phyloP scores from a whole-genome alignment of 78 protist genomes.

The Cyanophora paradoxa region DNA sequence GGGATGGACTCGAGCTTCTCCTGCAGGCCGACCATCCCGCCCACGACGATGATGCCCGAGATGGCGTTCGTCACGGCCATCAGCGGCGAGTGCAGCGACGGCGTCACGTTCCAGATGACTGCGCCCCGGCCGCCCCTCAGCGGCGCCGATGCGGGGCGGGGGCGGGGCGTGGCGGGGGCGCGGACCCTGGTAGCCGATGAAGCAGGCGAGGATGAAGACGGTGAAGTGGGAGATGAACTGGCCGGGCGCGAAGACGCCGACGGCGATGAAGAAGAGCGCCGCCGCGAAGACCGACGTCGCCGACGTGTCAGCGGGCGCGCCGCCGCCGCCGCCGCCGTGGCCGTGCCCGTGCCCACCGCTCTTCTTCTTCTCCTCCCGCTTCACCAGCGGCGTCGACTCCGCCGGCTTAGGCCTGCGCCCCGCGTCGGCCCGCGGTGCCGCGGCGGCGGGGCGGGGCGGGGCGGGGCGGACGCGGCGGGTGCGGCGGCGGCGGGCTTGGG shows the following conservation, averaged over 20 bases:
- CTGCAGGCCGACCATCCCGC: constrained; percentile 73
- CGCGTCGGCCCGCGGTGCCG: too few relatives aligned
- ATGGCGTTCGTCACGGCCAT: constrained; percentile 97
- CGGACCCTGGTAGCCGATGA: constrained; percentile 81
- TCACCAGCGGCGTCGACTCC: too few relatives aligned
- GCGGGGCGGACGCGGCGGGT: too few relatives aligned
- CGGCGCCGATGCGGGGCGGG: constrained; percentile 18
- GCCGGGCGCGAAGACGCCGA: not conserved
- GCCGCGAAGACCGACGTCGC: not conserved
- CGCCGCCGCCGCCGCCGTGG: too few relatives aligned
- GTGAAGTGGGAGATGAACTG: constrained; percentile 31
- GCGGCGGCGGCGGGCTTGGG: not conserved
- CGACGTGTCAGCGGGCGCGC: not conserved
- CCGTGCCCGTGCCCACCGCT: too few relatives aligned
- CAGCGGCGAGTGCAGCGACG: constrained; percentile 95
- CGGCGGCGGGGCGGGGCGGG: too few relatives aligned
- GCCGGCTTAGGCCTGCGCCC: not conserved
- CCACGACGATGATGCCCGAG: constrained; percentile 89
- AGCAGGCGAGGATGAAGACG: constrained; percentile 72
- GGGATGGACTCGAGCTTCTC: not conserved
- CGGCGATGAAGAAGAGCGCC: constrained; percentile 10
- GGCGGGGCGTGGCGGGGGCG: not conserved
- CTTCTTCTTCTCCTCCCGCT: not conserved
- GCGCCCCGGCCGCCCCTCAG: too few relatives aligned
- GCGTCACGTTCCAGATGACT: constrained; percentile 90